phyloP scores from a whole-genome alignment of 306 rosid species.

The Inga oerstediana region DNA sequence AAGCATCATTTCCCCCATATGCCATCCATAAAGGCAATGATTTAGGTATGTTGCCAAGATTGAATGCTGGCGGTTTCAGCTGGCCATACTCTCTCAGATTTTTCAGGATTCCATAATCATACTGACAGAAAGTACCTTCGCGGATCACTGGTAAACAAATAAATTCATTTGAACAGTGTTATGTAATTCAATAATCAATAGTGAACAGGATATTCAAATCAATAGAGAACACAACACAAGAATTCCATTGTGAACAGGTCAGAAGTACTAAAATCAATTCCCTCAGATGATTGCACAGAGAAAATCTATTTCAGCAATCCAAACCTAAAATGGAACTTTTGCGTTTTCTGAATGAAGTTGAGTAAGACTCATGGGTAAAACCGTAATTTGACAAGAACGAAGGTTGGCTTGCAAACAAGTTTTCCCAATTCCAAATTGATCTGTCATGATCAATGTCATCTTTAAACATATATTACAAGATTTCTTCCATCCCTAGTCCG shows the following conservation, averaged over 20 bases:
- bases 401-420: no score
- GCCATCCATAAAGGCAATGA: conserved; percentile 94
- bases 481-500: neutral
- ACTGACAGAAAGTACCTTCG: conserved; percentile 72
- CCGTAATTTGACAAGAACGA: neutral
- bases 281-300: neutral
- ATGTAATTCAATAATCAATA: neutral
- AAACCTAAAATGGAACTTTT: conserved; percentile 25
- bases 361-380: conserved; percentile 22
- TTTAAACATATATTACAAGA: neutral
- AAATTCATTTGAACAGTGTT: conserved; percentile 20
- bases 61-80: conserved; percentile 71
- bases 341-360: conserved; percentile 19
- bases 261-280: neutral
- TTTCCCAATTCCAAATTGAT: no score
- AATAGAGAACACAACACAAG: neutral
- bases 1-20: conserved; percentile 81
- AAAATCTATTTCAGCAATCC: conserved; percentile 2
- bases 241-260: neutral
- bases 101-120: conserved; percentile 81
- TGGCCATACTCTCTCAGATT: conserved; percentile 69
- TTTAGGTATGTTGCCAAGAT: conserved; percentile 72
- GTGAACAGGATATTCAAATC: neutral
- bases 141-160: conserved; percentile 78
- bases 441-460: neutral